phyloP scores from a whole-genome alignment of 2,329 filamentous ascomycete species.

The Fonsecaea multimorphosa region DNA sequence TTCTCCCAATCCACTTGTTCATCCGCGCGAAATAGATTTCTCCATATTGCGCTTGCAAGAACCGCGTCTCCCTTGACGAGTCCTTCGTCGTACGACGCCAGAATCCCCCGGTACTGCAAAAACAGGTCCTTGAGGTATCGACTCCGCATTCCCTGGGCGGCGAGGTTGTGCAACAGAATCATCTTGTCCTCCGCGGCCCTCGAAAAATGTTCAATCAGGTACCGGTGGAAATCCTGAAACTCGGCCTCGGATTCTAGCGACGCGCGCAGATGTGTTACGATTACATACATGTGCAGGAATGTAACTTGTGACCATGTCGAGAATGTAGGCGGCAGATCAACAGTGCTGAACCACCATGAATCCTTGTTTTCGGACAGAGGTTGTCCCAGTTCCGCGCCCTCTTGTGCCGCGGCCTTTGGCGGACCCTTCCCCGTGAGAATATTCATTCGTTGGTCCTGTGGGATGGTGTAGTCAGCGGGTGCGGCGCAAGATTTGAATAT shows the following conservation, averaged over 20 bases:
- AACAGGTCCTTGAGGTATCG: slow-evolving; percentile 83
- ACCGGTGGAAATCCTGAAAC: slow-evolving; percentile 80
- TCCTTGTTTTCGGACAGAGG: slow-evolving; percentile 47
- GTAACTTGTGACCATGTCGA: slow-evolving; percentile 95
- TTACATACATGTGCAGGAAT: slow-evolving; percentile 93
- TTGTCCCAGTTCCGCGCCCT: slow-evolving; percentile 74
- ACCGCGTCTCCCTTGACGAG: slow-evolving; percentile 55
- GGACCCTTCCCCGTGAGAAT: slow-evolving; percentile 55
- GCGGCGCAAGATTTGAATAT: slow-evolving; percentile 76
- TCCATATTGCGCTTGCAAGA: slow-evolving; percentile 76
- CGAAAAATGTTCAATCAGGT: slow-evolving; percentile 91
- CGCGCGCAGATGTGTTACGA: slow-evolving; percentile 81
- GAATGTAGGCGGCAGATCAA: slow-evolving; percentile 77
- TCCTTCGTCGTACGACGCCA: slow-evolving; percentile 67
- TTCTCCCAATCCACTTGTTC: slow-evolving; percentile 67
- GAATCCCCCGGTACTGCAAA: slow-evolving; percentile 85
- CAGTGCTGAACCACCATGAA: slow-evolving; percentile 43
- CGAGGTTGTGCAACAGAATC: slow-evolving; percentile 55
- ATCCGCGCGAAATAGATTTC: slow-evolving; percentile 84
- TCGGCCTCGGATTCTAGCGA: slow-evolving; percentile 70
- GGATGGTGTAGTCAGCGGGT: slow-evolving; percentile 78
- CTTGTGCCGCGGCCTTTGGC: slow-evolving; percentile 72
- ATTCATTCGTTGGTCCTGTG: slow-evolving; percentile 69
- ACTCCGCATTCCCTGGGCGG: slow-evolving; percentile 61
- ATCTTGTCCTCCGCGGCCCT: slow-evolving; percentile 73